A percentile compares a stretch with the other conserved stretches of the same genome.
Conservation (phyloP, 306 rosid species). For the Sechiopsis laciniata region DNA sequence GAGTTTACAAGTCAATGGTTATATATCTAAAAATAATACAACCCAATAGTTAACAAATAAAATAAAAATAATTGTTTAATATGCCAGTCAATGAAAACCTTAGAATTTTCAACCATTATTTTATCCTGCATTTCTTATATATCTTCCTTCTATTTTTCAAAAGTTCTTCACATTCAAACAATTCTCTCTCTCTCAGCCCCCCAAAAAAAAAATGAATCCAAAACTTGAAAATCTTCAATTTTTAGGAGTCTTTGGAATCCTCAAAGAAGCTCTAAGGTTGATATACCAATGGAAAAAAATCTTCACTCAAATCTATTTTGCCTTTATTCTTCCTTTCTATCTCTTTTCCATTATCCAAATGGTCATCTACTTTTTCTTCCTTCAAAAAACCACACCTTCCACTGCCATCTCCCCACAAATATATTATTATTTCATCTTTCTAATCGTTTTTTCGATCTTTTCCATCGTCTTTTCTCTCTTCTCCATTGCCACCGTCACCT, state of each 20-base stretch:
- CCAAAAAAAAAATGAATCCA: not conserved
- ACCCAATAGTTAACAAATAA: no score
- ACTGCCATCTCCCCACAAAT: not conserved
- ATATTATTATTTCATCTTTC: constrained; percentile 10
- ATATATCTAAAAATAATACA: no score
- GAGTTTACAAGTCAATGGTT: no score
- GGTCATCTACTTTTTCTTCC: not conserved
- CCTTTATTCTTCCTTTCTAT: constrained; percentile 7
- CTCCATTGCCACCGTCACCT: constrained; percentile 26
- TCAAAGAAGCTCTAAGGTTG: not conserved
- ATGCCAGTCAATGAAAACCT: no score
- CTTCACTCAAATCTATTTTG: not conserved
- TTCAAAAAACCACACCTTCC: not conserved
- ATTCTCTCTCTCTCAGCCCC: not conserved
- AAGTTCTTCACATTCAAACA: not conserved
- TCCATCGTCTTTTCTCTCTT: not conserved
- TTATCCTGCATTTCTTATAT: not conserved
- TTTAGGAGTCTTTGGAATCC: not conserved
- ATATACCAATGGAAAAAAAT: constrained; percentile 1
- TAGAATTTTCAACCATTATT: not conserved
- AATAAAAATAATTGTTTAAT: no score
- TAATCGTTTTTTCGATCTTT: not conserved
- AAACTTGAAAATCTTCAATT: not conserved
- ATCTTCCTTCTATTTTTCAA: not conserved
- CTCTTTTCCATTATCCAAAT: not conserved